Percentiles rank a stretch among this genome's conserved stretches.
These are phyloP conservation scores for Coemansia asiatica DNA, from an alignment of 192 early-diverging fungal genomes.

Conservation along the genomic window DNA sequence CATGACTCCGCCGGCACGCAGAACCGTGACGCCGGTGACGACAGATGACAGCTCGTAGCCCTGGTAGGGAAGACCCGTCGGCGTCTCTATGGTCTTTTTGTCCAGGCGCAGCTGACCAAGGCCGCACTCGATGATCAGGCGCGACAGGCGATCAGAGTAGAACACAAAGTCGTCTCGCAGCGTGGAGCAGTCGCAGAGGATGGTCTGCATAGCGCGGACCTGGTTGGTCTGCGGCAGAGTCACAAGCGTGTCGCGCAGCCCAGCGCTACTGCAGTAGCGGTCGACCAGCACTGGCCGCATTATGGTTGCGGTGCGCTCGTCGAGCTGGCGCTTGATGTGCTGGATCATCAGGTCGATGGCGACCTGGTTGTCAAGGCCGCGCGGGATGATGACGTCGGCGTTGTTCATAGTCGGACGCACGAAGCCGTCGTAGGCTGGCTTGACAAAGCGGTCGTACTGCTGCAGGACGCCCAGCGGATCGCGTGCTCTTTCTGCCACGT, in stretches of 20 bases:
- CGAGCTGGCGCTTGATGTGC: constrained; percentile 81
- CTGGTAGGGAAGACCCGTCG: constrained; percentile 58
- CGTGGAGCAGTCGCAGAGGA: constrained; percentile 70
- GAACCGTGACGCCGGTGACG: constrained; percentile 74
- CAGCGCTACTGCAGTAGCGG: constrained; percentile 20
- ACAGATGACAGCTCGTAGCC: constrained; percentile 47
- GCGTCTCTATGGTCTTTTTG: constrained; percentile 57
- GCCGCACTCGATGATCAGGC: constrained; percentile 79
- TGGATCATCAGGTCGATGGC: constrained; percentile 92
- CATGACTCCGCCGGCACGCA: constrained; percentile 90
- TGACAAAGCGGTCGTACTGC: constrained; percentile 92
- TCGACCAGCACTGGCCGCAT: constrained; percentile 43
- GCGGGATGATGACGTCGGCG: constrained; percentile 92
- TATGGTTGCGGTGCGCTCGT: constrained; percentile 59
- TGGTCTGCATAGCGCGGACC: constrained; percentile 73
- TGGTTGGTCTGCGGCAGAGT: constrained; percentile 56
- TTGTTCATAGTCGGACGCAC: constrained; percentile 91
- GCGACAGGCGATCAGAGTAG: constrained; percentile 84
- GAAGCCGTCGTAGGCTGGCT: constrained; percentile 89
- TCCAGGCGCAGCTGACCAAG: constrained; percentile 63
- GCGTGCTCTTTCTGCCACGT: constrained; percentile 87
- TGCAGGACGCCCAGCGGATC: constrained; percentile 82
- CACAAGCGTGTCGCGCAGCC: constrained; percentile 30
- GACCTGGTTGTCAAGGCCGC: constrained; percentile 84
- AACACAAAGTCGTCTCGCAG: constrained; percentile 87